Conservation (phyloP, 1,284 basidiomycete genomes). For the Coniferiporia weirii region DNA sequence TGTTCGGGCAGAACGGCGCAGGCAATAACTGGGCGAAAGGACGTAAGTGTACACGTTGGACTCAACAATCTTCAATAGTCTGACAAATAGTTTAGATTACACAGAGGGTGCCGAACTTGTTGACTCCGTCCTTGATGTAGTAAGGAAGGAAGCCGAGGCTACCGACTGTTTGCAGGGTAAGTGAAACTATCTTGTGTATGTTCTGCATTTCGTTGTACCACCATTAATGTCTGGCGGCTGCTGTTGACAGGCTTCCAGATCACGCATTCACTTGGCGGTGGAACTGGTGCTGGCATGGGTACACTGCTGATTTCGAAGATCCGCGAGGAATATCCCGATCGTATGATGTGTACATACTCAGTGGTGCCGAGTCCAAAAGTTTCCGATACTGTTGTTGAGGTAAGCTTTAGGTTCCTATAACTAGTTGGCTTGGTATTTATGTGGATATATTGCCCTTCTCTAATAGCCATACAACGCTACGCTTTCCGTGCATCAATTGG, state of each 20-base stretch:
- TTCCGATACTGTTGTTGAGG: constrained; percentile 13
- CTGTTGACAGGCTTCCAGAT: constrained; percentile 67
- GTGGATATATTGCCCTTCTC: constrained; percentile 69
- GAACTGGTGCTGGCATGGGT: constrained; percentile 86
- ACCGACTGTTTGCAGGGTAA: constrained; percentile 91
- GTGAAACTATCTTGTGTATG: constrained; percentile 77
- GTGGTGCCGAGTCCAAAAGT: constrained; percentile 88
- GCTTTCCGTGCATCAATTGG: constrained; percentile 86
- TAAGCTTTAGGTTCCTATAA: constrained; percentile 1
- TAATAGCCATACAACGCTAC: constrained; percentile 94
- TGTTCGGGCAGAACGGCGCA: constrained; percentile 71
- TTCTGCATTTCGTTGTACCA: constrained; percentile 77
- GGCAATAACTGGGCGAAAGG: constrained; percentile 95
- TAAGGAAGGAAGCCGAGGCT: constrained; percentile 72
- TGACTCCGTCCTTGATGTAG: constrained; percentile 75
- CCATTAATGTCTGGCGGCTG: not conserved
- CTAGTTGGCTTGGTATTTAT: not conserved
- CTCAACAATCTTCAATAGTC: not conserved
- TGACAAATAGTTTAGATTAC: constrained; percentile 55
- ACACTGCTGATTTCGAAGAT: constrained; percentile 80
- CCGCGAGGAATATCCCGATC: constrained; percentile 88
- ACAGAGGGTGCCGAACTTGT: constrained; percentile 94
- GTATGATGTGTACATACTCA: constrained; percentile 93
- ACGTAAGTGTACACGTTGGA: constrained; percentile 45
- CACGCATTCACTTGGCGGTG: constrained; percentile 92